Conservation (phyloP, 495 filamentous ascomycete genomes). For the Talaromyces proteolyticus region DNA sequence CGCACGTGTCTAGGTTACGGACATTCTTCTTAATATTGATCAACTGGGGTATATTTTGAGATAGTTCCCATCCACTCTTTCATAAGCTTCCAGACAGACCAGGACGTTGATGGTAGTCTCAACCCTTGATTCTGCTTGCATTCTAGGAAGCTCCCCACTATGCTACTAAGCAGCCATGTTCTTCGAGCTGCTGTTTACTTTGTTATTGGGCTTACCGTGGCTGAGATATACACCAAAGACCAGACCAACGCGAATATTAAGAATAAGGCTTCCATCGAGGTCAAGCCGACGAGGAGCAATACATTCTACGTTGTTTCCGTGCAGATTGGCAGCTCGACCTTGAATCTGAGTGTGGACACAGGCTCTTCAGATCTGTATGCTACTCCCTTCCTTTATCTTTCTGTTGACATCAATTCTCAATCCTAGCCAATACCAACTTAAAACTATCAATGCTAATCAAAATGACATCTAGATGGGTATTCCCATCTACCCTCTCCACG, state of each 20-base stretch:
- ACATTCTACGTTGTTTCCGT: neutral
- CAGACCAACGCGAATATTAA: neutral
- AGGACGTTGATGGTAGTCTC: too few species aligned
- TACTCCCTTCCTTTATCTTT: too few species aligned
- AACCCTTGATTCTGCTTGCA: too few species aligned
- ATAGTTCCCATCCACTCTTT: too few species aligned
- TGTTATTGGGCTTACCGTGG: neutral
- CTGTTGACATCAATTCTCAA: too few species aligned
- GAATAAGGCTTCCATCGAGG: neutral
- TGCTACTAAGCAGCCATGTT: too few species aligned
- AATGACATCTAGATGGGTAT: neutral
- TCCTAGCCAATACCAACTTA: too few species aligned
- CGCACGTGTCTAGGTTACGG: neutral
- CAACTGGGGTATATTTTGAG: too few species aligned
- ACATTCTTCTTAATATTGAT: too few species aligned
- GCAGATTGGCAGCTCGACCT: neutral
- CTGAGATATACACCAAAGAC: neutral
- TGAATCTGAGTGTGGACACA: conserved; percentile 42
- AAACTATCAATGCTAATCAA: too few species aligned
- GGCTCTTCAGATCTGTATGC: conserved; percentile 70
- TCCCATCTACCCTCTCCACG: neutral
- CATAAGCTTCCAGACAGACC: too few species aligned
- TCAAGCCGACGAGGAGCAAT: neutral
- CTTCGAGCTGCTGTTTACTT: neutral
- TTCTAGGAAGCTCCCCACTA: too few species aligned